phyloP scores from a whole-genome alignment of 2,329 filamentous ascomycete genomes.

The Colletotrichum eremochloae region DNA sequence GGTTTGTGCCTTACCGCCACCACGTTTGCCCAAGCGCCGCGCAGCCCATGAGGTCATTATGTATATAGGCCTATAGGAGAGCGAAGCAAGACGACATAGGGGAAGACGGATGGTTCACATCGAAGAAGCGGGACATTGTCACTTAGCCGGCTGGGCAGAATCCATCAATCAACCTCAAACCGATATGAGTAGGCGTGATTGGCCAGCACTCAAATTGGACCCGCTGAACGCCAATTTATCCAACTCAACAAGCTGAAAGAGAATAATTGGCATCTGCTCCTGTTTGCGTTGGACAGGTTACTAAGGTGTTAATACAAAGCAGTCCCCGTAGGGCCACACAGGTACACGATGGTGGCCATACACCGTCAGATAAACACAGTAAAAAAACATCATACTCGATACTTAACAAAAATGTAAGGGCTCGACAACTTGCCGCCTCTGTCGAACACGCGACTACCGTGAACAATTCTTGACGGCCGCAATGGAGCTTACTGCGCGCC shows the following conservation, averaged over 20 bases:
- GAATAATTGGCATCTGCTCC: neutral
- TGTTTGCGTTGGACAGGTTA: neutral
- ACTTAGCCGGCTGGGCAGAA: constrained; percentile 1
- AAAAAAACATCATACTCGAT: too few relatives aligned
- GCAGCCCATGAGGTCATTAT: neutral
- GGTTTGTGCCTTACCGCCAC: neutral
- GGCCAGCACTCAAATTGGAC: neutral
- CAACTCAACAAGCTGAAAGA: neutral
- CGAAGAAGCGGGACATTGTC: neutral
- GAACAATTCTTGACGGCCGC: neutral
- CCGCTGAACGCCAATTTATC: neutral
- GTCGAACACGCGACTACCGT: too few relatives aligned
- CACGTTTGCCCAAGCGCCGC: neutral
- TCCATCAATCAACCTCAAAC: neutral
- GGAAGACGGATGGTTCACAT: neutral
- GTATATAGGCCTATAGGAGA: neutral
- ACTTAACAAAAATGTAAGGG: too few relatives aligned
- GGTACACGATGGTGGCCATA: too few relatives aligned
- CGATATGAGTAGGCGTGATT: neutral
- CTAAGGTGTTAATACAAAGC: too few relatives aligned
- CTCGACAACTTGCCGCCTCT: neutral
- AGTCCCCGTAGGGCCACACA: too few relatives aligned
- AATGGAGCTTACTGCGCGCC: neutral
- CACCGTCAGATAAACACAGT: too few relatives aligned
- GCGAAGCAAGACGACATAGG: neutral